These are phyloP conservation scores for Colletotrichum cereale DNA, from an alignment of 2,329 filamentous ascomycete genomes.

Conservation along the genomic window DNA sequence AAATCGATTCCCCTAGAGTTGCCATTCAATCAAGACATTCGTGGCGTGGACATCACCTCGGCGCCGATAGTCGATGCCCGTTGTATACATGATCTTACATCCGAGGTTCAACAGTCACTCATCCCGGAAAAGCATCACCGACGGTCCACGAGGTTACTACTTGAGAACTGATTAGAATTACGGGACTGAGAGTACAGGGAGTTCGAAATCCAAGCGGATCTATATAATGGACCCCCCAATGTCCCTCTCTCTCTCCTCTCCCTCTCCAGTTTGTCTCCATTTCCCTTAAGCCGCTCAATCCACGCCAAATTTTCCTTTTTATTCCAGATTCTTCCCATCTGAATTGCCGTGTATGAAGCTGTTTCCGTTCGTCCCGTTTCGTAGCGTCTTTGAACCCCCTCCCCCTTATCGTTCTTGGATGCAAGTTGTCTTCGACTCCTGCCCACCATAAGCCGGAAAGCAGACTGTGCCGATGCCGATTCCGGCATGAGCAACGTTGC, in stretches of 20 bases:
- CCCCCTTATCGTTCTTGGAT: constrained; percentile 12
- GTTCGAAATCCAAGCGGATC: constrained; percentile 30
- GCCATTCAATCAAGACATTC: constrained; percentile 4
- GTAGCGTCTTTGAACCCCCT: background rate
- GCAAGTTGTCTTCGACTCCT: constrained; percentile 14
- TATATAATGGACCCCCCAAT: constrained; percentile 27
- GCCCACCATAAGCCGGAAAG: constrained; percentile 13
- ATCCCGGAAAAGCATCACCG: background rate
- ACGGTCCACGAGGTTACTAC: background rate
- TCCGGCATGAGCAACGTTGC: background rate
- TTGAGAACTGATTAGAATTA: constrained; percentile 36
- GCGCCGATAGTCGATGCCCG: background rate
- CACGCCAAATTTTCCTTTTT: constrained; percentile 17
- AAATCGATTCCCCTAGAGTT: background rate
- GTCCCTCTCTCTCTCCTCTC: background rate
- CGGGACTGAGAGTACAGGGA: constrained; percentile 23
- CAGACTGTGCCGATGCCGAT: background rate
- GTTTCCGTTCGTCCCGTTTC: background rate
- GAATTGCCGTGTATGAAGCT: constrained; percentile 1
- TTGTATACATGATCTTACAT: background rate
- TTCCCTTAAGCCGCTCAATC: background rate
- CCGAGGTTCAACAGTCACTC: background rate
- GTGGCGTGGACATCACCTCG: background rate
- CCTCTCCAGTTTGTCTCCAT: background rate
- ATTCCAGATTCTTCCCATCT: constrained; percentile 4